Evolutionary conservation across 2,329 filamentous ascomycete genomes (phyloP), one percentile per base, ranked within the genome.

Genomic region (Mycosphaerella sp.): DNA sequence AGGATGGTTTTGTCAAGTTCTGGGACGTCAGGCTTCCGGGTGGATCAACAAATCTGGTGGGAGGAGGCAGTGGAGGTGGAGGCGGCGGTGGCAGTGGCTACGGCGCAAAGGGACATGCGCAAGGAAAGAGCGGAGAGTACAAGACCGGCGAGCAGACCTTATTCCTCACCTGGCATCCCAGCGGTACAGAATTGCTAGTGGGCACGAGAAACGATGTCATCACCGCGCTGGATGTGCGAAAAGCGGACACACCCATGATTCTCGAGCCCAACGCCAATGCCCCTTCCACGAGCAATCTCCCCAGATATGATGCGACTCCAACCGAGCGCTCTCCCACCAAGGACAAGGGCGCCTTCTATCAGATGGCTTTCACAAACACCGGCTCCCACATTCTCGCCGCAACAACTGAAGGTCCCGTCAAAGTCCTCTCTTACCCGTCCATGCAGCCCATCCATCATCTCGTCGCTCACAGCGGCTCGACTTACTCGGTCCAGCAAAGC

Each of bases 321-420:
- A 56, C 52, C n/a, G 58, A 63, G 32, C 59, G 56, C 17, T 55
- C 58, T 25, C 60, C 60, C n/a, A 46, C 56, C 13, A 57, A 59
- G 30, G 57, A 58, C 32, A 57, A 57, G 28, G 52, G 55, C 4
- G 80, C 85, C 63, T 87, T 83, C 8, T 89, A 89, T 66, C 82
- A 87, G 62, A 79, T 87, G 58, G 73, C 80, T 12, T 90, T 90
- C 65, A 86, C 83, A 66, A 87, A 85, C 79, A 78, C 80, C 55
- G 85, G 86, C 4, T 73, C 79, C 39, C 84, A 85, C 62, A 72
- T 89, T 36, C 88, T 87, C 63, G 72, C 84, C 34, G 85, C 85
- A 0, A 87, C 82, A 0, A 80, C 79, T 17, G 84, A 87, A 51
- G 87, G 86, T n/a, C 77, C 76, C 51, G 80, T 84, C 39, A 81